Conservation (phyloP, 257 asterid species). For the Buddleja alternifolia region DNA sequence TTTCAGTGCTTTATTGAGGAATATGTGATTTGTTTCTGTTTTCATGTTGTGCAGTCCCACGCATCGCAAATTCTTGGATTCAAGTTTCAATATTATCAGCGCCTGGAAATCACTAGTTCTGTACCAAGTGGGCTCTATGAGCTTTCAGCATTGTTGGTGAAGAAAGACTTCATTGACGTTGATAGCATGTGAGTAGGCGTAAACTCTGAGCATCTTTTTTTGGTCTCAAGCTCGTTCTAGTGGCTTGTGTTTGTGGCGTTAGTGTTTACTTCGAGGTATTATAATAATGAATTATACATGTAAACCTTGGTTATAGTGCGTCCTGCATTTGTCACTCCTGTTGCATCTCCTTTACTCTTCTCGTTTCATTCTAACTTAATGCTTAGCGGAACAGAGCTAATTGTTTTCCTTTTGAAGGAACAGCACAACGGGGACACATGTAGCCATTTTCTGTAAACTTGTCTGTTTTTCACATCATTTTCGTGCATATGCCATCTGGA, state of each 20-base stretch:
- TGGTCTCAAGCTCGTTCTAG: slow-evolving; percentile 25
- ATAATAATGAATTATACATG: neutral
- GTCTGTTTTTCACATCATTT: neutral
- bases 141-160: slow-evolving; percentile 91
- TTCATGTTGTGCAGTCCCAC: slow-evolving; percentile 72
- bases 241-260: slow-evolving; percentile 11
- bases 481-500: neutral
- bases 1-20: slow-evolving; percentile 17
- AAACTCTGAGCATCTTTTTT: slow-evolving; percentile 18
- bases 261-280: neutral
- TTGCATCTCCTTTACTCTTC: slow-evolving; percentile 13
- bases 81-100: slow-evolving; percentile 95
- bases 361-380: slow-evolving; percentile 1
- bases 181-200: slow-evolving; percentile 80
- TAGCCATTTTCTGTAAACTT: neutral
- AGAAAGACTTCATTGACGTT: slow-evolving; percentile 80
- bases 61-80: slow-evolving; percentile 97
- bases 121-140: slow-evolving; percentile 83
- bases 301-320: slow-evolving; percentile 6
- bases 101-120: slow-evolving; percentile 62
- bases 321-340: neutral
- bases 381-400: slow-evolving; percentile 2
- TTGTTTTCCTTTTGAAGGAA: slow-evolving; percentile 12
- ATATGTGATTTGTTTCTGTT: slow-evolving; percentile 18
- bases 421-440: neutral